These are phyloP conservation scores for Emergomyces orientalis DNA, from an alignment of 2,329 filamentous ascomycete genomes.

Conservation along the genomic window DNA sequence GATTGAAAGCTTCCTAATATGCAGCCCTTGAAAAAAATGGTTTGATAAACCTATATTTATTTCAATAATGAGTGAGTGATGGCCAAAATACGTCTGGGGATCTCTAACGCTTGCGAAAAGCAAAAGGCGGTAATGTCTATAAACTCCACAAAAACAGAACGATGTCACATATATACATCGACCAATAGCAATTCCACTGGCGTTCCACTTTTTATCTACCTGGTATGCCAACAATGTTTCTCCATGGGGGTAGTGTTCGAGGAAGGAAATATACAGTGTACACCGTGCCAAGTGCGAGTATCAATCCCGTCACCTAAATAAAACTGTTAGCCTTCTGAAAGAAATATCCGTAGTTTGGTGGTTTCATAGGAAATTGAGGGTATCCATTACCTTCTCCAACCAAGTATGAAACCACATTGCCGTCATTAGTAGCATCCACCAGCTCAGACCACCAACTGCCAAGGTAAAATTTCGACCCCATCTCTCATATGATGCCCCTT, in stretches of 20 bases:
- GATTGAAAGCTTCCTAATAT: not conserved
- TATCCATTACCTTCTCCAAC: constrained; percentile 72
- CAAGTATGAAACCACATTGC: constrained; percentile 98
- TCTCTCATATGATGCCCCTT: constrained; percentile 44
- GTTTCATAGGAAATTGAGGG: constrained; percentile 18
- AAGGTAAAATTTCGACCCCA: constrained; percentile 42
- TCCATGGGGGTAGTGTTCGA: constrained; percentile 35
- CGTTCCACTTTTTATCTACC: constrained; percentile 23
- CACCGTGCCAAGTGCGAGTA: constrained; percentile 41
- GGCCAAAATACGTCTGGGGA: not conserved
- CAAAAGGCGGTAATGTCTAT: constrained; percentile 2
- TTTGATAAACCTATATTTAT: not conserved
- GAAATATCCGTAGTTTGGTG: not conserved
- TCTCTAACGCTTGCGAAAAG: not conserved
- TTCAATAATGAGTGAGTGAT: not conserved
- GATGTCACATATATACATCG: not conserved
- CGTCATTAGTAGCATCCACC: constrained; percentile 98
- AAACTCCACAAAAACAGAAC: constrained; percentile 5
- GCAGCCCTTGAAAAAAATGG: not conserved
- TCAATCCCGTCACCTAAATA: constrained; percentile 41
- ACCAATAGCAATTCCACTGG: not conserved
- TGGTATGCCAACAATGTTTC: constrained; percentile 38
- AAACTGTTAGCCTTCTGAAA: constrained; percentile 9
- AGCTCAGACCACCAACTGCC: constrained; percentile 59
- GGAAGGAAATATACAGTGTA: constrained; percentile 46